Base-by-base conservation (phyloP, 2,329 filamentous ascomycete species). In the Ophiostoma sp. region DNA sequence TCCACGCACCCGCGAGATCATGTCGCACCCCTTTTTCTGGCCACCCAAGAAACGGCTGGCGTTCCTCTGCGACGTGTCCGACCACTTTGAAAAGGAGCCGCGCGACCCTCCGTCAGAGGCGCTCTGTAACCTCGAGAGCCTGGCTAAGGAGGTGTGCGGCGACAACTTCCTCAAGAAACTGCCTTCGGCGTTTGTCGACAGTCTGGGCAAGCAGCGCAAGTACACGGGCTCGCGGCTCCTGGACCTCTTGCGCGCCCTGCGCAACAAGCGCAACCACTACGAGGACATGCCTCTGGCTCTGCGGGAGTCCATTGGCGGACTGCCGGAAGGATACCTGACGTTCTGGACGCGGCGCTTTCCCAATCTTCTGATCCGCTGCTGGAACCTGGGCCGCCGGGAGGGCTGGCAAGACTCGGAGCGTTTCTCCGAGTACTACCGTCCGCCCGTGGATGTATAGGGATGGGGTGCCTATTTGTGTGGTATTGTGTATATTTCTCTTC, bases 11-110 rank as follows among this genome's bases (percentile, higher is more conserved):
- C 84, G 85, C 20, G 88, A 94, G 39, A 90, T 97, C 71, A 87
- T 97, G 84, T 89, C 92, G 0, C 95, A 99, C 76, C 95, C 95
- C 0, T 99, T 98, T 83, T 99, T 99, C 83, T 99, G 95, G 95
- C 83, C 90, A 0, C 81, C 92, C 0, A 94, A 96, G 78, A 95
- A 96, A 77, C 89, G 94, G 10, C 87, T 99, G 7, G 87, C 87
- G 11, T 99, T 99, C 79, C 84, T 99, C n/a, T 97, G 94, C 76
- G 94, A 97, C 74, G 93, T 96, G 10, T 97, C 93, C 0, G 95
- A 99, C 78, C 92, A 96, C 77, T 98, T 97, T 77, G 95, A 99
- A 78, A 92, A 95, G 74, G 94, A 98, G 77, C 88, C 89, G 0
- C 89, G 93, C 36, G 93, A 96, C 67, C 92, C 93, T 0, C 91